Conservation (phyloP, 768 basidiomycete species). For the Nevesoporus exiguus region DNA sequence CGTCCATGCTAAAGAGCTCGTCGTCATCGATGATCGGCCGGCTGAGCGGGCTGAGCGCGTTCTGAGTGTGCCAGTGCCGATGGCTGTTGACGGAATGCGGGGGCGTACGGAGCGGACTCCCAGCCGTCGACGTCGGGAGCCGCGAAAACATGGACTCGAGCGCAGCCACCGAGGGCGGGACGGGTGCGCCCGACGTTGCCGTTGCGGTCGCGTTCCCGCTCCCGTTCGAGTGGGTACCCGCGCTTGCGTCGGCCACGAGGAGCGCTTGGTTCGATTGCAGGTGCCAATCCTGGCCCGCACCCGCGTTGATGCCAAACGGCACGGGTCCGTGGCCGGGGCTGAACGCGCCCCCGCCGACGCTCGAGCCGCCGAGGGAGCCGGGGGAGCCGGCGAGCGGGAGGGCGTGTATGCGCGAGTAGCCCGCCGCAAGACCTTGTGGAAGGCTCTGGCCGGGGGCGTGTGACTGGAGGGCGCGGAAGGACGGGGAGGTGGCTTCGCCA, state of each 20-base stretch:
- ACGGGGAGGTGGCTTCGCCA: constrained; percentile 52
- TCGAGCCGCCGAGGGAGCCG: constrained; percentile 27
- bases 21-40: constrained; percentile 59
- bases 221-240: too few species aligned
- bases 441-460: constrained; percentile 90
- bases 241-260: constrained; percentile 17
- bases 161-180: constrained; percentile 27
- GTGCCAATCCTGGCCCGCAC: constrained; percentile 28
- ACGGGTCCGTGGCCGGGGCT: constrained; percentile 31
- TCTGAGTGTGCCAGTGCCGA: constrained; percentile 36
- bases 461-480: constrained; percentile 73
- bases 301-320: constrained; percentile 31
- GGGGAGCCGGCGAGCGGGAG: constrained; percentile 43
- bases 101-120: constrained; percentile 27
- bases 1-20: constrained; percentile 72
- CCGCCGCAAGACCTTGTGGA: constrained; percentile 89
- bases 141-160: constrained; percentile 56
- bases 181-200: constrained; percentile 2
- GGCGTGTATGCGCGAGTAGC: constrained; percentile 87
- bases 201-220: too few species aligned
- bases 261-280: constrained; percentile 24
- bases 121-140: constrained; percentile 26
- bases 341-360: constrained; percentile 26
- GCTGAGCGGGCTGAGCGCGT: constrained; percentile 57
- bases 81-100: constrained; percentile 19